Evolutionary conservation across 78 protist species (phyloP).

Genomic region (Andalucia godoyi): DNA sequence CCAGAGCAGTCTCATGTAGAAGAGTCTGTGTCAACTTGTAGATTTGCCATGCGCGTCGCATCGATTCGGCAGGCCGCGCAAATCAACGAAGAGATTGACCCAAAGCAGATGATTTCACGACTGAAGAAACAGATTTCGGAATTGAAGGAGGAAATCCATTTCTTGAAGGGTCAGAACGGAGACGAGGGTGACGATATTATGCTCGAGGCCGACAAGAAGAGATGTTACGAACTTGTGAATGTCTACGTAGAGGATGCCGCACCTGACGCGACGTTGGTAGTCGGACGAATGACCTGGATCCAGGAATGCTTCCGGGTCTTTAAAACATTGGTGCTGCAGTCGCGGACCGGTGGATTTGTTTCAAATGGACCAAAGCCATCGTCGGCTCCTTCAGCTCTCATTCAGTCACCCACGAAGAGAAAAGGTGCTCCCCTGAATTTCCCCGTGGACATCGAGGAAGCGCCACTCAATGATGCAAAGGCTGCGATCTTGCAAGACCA

Average conservation of each 20-base stretch:
- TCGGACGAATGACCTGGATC: neutral
- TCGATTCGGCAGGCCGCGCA: conserved; percentile 8
- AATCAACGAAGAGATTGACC: conserved; percentile 54
- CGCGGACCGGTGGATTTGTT: neutral
- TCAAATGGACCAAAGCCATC: neutral
- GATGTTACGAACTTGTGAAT: conserved; percentile 3
- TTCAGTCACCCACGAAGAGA: neutral
- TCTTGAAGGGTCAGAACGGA: neutral
- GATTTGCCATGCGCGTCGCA: conserved; percentile 49
- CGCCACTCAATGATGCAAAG: neutral
- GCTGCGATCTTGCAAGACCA: neutral
- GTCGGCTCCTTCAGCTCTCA: neutral
- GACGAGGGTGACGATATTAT: neutral
- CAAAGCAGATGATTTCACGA: conserved; percentile 16
- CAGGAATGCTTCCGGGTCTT: neutral
- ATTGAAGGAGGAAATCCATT: conserved; percentile 24
- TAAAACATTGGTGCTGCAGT: neutral
- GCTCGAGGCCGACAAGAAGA: neutral
- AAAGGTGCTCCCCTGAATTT: neutral
- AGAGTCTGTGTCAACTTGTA: conserved; percentile 23
- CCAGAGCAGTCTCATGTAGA: neutral
- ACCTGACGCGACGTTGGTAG: neutral
- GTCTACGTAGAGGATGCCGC: conserved; percentile 4
- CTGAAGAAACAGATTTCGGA: conserved; percentile 12
- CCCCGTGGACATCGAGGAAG: neutral